Evolutionary conservation across 768 basidiomycete species (phyloP), one percentile per base, ranked within the genome.

Genomic region (Sarcodon aspratus): DNA sequence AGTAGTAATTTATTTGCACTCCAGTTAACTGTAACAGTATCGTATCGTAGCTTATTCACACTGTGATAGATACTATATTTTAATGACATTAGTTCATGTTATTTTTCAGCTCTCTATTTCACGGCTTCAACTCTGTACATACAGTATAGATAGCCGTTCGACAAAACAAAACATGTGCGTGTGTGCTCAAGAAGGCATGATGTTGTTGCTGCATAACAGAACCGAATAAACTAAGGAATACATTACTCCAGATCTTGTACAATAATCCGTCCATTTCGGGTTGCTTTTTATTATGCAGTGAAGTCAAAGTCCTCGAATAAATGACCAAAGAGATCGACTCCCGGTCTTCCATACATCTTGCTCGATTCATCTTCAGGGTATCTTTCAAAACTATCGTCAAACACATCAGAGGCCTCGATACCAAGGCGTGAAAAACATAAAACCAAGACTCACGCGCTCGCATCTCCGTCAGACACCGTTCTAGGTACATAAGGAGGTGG

Each of bases 401-500:
- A 7, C 44, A 47, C 42, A 50, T 33, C 21, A 48, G 3, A 52
- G 54, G 46, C 7, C 21, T 15, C 31, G 32, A n/a, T 42, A 8
- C 46, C 44, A 36, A 8, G 58, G 48, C 45, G 57, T 18, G 32
- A 17, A 31, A 10, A 52, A 33, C 13, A 43, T 15, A 40, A 32
- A 21, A 21, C 21, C 47, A 46, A 21, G 35, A 78, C 86, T 64
- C 61, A 89, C 85, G 86, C 86, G 79, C 88, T 92, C 6, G 95
- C 87, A 64, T 99, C 96, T 1, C 96, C 96, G 9, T 97, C 96
- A 8, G 91, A 84, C 33, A 70, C 76, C 44, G 97, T 91, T 62
- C 85, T 85, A 10, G 96, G 96, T 46, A 97, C 69, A 67, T 96
- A 99, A 3, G 96, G 96, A 18, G 96, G 89, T 11, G 86, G 87